Evolutionary conservation across 192 early-diverging fungal genomes (phyloP).

Genomic region (Gamsiella multidivaricata): DNA sequence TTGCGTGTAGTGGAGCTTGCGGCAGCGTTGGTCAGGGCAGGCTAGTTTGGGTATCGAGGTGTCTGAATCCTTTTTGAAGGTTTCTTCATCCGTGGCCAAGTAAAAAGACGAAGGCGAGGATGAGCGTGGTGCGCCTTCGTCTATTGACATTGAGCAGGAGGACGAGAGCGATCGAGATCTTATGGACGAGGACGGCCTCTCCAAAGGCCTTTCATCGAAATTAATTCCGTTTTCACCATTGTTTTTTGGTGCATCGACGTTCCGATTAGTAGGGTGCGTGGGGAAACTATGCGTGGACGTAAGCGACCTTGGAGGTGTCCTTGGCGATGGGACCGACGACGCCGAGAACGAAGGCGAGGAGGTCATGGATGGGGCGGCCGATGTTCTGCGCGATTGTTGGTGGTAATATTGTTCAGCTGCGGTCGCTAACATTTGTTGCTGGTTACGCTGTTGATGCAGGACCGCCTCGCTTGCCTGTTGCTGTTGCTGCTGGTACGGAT

Average conservation of each 20-base stretch:
- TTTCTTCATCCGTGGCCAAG: too few species aligned
- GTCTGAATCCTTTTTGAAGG: too few species aligned
- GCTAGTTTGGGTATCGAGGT: too few species aligned
- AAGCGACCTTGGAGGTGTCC: neutral
- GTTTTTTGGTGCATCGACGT: neutral
- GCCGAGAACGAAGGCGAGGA: neutral
- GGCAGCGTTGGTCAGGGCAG: too few species aligned
- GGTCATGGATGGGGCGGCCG: neutral
- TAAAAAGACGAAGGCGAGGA: conserved; percentile 1
- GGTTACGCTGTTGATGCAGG: neutral
- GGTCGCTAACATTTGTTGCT: neutral
- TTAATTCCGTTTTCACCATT: too few species aligned
- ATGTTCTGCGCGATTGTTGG: too few species aligned
- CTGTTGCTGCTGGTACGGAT: neutral
- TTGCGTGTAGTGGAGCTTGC: conserved; percentile 18
- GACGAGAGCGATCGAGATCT: conserved; percentile 7
- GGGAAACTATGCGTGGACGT: neutral
- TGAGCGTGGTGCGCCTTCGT: neutral
- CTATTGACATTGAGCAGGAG: neutral
- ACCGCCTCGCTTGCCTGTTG: conserved; percentile 9
- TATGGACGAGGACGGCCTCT: too few species aligned
- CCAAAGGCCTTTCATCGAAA: too few species aligned
- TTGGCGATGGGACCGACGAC: conserved; percentile 18
- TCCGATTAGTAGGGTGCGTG: too few species aligned
- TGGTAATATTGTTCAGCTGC: too few species aligned